Percentiles rank a stretch among this genome's conserved stretches.
phyloP scores from a whole-genome alignment of 208 protist species.

The Balamuthia mandrillaris region DNA sequence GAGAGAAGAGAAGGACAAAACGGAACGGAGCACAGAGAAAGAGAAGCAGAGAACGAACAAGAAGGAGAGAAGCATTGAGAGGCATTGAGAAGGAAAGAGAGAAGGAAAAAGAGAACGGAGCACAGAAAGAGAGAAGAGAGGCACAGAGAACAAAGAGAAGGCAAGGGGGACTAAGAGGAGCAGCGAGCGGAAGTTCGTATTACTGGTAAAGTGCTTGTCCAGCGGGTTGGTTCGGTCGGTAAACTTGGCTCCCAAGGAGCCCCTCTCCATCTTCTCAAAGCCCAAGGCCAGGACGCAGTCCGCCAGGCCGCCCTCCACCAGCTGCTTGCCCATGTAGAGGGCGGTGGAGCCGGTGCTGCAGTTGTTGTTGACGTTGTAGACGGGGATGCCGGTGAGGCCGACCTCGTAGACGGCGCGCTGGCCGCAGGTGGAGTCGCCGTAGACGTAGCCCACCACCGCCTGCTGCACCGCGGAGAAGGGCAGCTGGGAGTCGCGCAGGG shows the following conservation, averaged over 20 bases:
- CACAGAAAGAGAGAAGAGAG: too few relatives aligned
- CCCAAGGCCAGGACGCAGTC: slow-evolving; percentile 59
- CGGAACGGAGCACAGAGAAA: too few relatives aligned
- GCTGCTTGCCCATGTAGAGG: slow-evolving; percentile 41
- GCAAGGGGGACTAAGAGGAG: too few relatives aligned
- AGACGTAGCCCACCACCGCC: slow-evolving; percentile 39
- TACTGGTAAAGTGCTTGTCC: slow-evolving; percentile 46
- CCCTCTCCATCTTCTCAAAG: slow-evolving; percentile 65
- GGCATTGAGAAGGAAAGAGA: not conserved
- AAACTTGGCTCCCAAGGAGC: slow-evolving; percentile 46
- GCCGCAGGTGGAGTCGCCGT: slow-evolving; percentile 58
- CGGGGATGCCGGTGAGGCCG: slow-evolving; percentile 51
- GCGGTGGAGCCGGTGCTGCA: slow-evolving; percentile 55
- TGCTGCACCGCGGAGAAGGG: slow-evolving; percentile 40
- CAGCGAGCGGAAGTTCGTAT: too few relatives aligned
- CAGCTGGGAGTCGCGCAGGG: slow-evolving; percentile 45
- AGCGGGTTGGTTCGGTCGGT: slow-evolving; percentile 58
- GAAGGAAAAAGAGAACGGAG: too few relatives aligned
- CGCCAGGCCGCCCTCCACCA: slow-evolving; percentile 38
- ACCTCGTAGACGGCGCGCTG: slow-evolving; percentile 57
- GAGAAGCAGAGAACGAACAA: too few relatives aligned
- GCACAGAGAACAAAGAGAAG: too few relatives aligned
- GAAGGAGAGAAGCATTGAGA: not conserved
- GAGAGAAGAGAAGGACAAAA: too few relatives aligned
- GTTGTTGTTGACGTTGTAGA: slow-evolving; percentile 67